phyloP scores from a whole-genome alignment of 495 filamentous ascomycete genomes.

The Daldinia bambusicola region DNA sequence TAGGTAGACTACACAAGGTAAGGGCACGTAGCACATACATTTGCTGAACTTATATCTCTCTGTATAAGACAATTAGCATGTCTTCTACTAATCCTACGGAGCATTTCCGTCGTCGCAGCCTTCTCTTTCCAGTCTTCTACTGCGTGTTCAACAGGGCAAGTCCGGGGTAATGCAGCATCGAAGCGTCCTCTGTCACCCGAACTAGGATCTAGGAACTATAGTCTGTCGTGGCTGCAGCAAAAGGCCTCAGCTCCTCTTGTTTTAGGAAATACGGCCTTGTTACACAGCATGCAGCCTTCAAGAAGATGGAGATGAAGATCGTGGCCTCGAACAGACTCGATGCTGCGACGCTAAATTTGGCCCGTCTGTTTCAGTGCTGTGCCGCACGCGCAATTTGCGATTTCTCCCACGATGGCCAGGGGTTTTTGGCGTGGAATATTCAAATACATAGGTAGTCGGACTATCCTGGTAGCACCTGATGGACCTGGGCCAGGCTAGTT shows the following conservation, averaged over 20 bases:
- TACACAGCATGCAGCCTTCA: conserved; percentile 28
- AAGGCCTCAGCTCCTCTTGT: conserved; percentile 10
- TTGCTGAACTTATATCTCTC: neutral
- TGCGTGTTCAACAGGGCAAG: neutral
- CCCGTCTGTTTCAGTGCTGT: conserved; percentile 24
- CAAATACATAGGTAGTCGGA: conserved; percentile 17
- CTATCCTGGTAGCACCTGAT: conserved; percentile 4
- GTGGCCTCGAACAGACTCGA: conserved; percentile 35
- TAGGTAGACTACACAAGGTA: too few relatives aligned
- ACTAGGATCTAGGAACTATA: neutral
- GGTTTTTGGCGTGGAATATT: neutral
- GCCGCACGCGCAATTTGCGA: conserved; percentile 41
- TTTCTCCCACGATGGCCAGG: neutral
- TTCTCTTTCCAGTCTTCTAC: neutral
- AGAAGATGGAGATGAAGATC: conserved; percentile 35
- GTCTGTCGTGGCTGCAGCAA: neutral
- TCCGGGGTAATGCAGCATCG: conserved; percentile 15
- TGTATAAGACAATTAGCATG: neutral
- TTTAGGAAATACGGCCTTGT: conserved; percentile 25
- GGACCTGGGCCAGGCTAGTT: conserved; percentile 12
- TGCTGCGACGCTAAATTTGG: conserved; percentile 40
- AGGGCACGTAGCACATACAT: neutral
- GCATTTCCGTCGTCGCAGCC: neutral
- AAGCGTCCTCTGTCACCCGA: neutral
- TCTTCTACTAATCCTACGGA: neutral